A percentile compares a stretch with the other conserved stretches of the same genome.
Conservation (phyloP, 2,329 filamentous ascomycete genomes). For the Emericellopsis cladophorae region DNA sequence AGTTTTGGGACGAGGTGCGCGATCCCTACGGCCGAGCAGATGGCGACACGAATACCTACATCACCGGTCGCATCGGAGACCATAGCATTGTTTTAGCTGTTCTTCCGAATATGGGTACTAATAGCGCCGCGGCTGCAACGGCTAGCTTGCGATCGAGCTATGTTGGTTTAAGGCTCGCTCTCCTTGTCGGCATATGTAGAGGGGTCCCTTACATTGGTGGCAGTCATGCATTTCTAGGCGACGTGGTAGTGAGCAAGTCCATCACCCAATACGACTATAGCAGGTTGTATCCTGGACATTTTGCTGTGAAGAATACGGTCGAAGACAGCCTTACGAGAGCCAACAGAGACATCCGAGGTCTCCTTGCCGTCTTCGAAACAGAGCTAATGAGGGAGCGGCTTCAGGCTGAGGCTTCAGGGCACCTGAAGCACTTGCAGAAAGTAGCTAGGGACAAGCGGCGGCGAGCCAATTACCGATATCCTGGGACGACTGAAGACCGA, state of each 20-base stretch:
- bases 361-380: background rate
- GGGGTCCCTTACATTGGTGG: constrained; percentile 11
- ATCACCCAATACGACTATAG: constrained; percentile 10
- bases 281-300: constrained; percentile 9
- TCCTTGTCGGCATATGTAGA: constrained; percentile 21
- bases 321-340: constrained; percentile 13
- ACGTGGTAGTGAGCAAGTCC: constrained; percentile 11
- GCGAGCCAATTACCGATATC: constrained; percentile 9
- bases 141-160: constrained; percentile 1
- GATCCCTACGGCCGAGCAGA: constrained; percentile 5
- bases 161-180: constrained; percentile 11
- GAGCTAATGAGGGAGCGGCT: background rate
- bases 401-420: background rate
- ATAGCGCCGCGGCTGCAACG: constrained; percentile 1
- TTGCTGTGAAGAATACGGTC: constrained; percentile 10
- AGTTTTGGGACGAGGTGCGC: constrained; percentile 5
- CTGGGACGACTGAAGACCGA: constrained; percentile 11
- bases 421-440: background rate
- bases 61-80: constrained; percentile 7
- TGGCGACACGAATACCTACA: constrained; percentile 10
- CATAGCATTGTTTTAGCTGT: constrained; percentile 10
- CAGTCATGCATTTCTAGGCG: constrained; percentile 8
- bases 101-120: constrained; percentile 1
- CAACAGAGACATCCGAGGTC: constrained; percentile 12
- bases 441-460: background rate